Evolutionary conservation across 2,329 filamentous ascomycete genomes (phyloP), one percentile per base, ranked within the genome.

Genomic region (Paecilomyces sp.): DNA sequence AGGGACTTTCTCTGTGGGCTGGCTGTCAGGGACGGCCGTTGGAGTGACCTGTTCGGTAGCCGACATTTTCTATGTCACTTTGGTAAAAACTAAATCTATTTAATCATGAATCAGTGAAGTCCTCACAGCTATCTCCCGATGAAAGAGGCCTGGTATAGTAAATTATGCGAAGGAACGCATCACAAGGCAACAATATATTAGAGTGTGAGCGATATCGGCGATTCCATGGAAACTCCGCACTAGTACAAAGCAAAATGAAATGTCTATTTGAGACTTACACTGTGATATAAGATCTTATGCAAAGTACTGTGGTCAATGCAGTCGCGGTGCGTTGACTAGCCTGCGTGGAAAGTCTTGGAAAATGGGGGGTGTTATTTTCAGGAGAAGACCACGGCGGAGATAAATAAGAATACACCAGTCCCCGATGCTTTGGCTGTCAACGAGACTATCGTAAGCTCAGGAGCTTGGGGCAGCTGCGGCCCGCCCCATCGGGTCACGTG

Each of bases 1-100:
- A 24, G 30, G 41, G 3, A 53, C 6, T 41, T 60, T 66, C 70
- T 63, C 64, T 65, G 52, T 54, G 58, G 24, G 28, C 34, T 57
- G 28, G 24, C 18, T 36, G 24, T 36, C 54, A 55, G 54, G 31
- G 28, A 55, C 54, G 18, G 30, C 28, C 31, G 54, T 25, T 15
- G 54, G 31, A 5, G 72, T 53, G n/a, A 51, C 22, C 54, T 56
- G 54, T 18, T 56, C 54, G 30, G 30, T 31, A 33, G 54, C 54
- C 28, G 51, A 53, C 51, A 53, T 53, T 11, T 25, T 53, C 24
- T 53, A 7, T 28, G 22, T 53, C 13, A 15, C 18, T 9, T 18
- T 18, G 18, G 7, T 15, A n/a, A 47, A 18, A 47, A 28, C 25
- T 47, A 15, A 41, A 18, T 47, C 41, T 47, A 47, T 47, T 22